Evolutionary conservation across 768 basidiomycete species (phyloP), one percentile per base, ranked within the genome.

Genomic region (Lentinula lateritia): DNA sequence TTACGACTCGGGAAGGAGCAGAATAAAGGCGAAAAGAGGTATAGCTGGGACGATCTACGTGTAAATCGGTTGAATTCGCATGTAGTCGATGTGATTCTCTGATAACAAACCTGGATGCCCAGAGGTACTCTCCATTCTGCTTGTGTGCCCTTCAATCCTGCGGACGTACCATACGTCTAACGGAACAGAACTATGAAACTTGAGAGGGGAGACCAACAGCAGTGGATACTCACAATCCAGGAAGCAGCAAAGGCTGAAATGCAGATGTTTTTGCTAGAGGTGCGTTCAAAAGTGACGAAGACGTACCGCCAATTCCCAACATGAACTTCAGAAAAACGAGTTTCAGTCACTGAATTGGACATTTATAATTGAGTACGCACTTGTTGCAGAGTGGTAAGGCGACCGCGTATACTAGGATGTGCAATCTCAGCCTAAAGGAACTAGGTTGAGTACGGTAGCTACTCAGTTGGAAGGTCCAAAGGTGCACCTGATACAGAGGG

Each of bases 371-470:
- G 7, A 46, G 10, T 52, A 46, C 64, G 9, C 45, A 74, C 74
- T 63, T 82, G 82, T 68, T 83, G 82, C 36, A 84, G 70, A 4
- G 82, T 83, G 2, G 80, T 83, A 42, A 83, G 71, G 16, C 81
- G 74, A 9, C 83, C 83, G n/a, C 82, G 75, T 46, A 83, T 83
- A 70, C 78, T 79, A 0, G 83, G 82, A 61, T 83, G 81, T 1
- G 83, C 80, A 55, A 86, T 84, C 70, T 84, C 83, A 16, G 83
- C 79, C 72, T 76, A 42, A 5, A 28, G 5, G 12, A 9, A 32
- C 13, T 15, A 18, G 16, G 35, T 28, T 59, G 15, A 50, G 35
- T 50, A 55, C 18, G 18, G 16, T 43, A 43, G 15, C 16, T 0
- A 56, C 13, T 10, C 18, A 3, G 20, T n/a, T 23, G 23, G 13